A percentile compares a stretch with the other conserved stretches of the same genome.
Conservation (phyloP, 2,329 filamentous ascomycete species). For the Xylariaceae sp. region DNA sequence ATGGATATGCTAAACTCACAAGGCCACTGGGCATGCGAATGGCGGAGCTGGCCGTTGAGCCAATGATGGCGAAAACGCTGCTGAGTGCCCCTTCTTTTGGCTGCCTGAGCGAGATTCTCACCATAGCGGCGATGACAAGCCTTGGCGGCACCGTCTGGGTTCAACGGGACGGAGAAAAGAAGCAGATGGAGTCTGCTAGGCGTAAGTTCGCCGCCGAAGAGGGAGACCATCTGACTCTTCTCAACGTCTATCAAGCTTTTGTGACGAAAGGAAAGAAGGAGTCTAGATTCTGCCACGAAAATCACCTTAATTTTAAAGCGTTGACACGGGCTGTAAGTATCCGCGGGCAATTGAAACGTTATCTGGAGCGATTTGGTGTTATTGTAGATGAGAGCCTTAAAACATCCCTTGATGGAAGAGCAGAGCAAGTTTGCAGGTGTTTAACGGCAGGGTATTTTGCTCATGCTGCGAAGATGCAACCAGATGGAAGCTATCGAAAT, state of each 20-base stretch:
- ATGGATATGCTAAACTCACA: constrained; percentile 89
- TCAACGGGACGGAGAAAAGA: constrained; percentile 77
- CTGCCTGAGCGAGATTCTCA: constrained; percentile 85
- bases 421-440: constrained; percentile 81
- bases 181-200: constrained; percentile 73
- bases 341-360: constrained; percentile 82
- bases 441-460: constrained; percentile 91
- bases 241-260: constrained; percentile 94
- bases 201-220: constrained; percentile 89
- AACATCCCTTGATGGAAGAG: constrained; percentile 48
- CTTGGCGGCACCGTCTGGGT: constrained; percentile 85
- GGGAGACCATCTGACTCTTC: constrained; percentile 88
- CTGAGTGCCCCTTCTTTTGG: constrained; percentile 76
- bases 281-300: constrained; percentile 83
- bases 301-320: constrained; percentile 85
- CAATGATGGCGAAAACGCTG: constrained; percentile 92
- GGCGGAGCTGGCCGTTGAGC: constrained; percentile 91
- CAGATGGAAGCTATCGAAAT: constrained; percentile 87
- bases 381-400: constrained; percentile 68
- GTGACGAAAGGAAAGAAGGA: constrained; percentile 83
- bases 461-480: constrained; percentile 91
- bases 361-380: constrained; percentile 84
- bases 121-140: constrained; percentile 92
- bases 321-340: constrained; percentile 85
- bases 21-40: constrained; percentile 86